Evolutionary conservation across 2,329 filamentous ascomycete species (phyloP), one percentile per base, ranked within the genome.

Genomic region (Colletotrichum falcatum): DNA sequence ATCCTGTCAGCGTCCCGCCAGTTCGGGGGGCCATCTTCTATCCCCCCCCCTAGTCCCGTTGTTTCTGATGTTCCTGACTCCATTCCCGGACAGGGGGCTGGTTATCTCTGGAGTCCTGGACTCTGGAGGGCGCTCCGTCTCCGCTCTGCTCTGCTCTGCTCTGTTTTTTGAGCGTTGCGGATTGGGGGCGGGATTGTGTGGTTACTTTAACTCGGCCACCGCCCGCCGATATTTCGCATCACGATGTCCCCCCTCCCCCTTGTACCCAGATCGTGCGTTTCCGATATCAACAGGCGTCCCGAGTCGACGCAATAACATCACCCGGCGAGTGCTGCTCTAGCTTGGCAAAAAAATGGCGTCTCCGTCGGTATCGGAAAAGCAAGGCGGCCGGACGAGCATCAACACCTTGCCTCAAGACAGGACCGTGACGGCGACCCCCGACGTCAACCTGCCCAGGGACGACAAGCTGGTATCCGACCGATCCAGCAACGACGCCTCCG

Each of bases 321-420:
- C n/a, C n/a, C n/a, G n/a, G n/a, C 7, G 44, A 33, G 6, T 28
- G 23, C 30, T 6, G 3, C 5, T 12, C 37, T 12, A 16, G 26
- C 28, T 55, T 39, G n/a, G n/a, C n/a, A n/a, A n/a, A n/a, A 58
- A 26, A n/a, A 70, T 70, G 67, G n/a, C 64, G 51, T 67, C 67
- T 26, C 64, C 42, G 3, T 48, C 35, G n/a, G 16, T 23, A 44
- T 30, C 63, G 8, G 67, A 62, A 58, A 67, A 62, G 51, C 55
- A 61, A 23, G 35, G 23, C 6, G 30, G 23, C 42, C 63, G 63
- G 39, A 61, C 23, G 30, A 67, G 49, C 49, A 9, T 12, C 46
- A 44, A 54, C 44, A 37, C 63, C 9, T 16, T 53, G 8, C 56
- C 67, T 4, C 56, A n/a, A 30, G 58, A 66, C 64, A 46, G 67